phyloP scores from a whole-genome alignment of 306 rosid species.

The Albizia julibrissin region DNA sequence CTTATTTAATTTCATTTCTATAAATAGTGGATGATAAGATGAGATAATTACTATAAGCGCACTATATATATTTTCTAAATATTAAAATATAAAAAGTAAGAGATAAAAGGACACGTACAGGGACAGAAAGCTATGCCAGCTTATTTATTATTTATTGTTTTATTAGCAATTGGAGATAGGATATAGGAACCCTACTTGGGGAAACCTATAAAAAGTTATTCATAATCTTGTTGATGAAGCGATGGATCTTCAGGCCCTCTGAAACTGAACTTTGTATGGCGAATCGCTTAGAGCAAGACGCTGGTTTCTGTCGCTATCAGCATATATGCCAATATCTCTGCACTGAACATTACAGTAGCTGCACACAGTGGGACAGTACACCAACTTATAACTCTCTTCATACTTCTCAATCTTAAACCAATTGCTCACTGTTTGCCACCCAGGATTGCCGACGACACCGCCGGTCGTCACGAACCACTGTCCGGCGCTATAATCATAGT shows the following conservation, averaged over 20 bases:
- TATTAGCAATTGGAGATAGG: not conserved
- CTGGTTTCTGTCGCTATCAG: constrained; percentile 15
- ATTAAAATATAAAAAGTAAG: no score
- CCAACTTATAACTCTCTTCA: constrained; percentile 45
- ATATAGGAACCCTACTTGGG: not conserved
- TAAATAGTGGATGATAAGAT: no score
- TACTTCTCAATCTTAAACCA: constrained; percentile 63
- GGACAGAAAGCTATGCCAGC: not conserved
- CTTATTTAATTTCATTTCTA: no score
- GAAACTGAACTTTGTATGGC: constrained; percentile 23
- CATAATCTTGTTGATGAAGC: not conserved
- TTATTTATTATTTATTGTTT: not conserved
- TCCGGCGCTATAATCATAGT: not conserved
- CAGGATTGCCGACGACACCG: constrained; percentile 44
- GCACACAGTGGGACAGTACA: constrained; percentile 59
- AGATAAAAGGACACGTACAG: not conserved
- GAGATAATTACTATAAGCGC: not conserved
- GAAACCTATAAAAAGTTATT: not conserved
- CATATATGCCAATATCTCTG: constrained; percentile 37
- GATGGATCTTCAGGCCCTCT: not conserved
- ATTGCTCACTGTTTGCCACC: constrained; percentile 20
- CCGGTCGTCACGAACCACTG: constrained; percentile 39
- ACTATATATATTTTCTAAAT: not conserved
- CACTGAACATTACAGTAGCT: constrained; percentile 44
- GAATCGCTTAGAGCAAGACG: constrained; percentile 19